Evolutionary conservation across 805 yeast genomes (phyloP), one percentile per base, ranked within the genome.

Genomic region (Ogataea corticis): DNA sequence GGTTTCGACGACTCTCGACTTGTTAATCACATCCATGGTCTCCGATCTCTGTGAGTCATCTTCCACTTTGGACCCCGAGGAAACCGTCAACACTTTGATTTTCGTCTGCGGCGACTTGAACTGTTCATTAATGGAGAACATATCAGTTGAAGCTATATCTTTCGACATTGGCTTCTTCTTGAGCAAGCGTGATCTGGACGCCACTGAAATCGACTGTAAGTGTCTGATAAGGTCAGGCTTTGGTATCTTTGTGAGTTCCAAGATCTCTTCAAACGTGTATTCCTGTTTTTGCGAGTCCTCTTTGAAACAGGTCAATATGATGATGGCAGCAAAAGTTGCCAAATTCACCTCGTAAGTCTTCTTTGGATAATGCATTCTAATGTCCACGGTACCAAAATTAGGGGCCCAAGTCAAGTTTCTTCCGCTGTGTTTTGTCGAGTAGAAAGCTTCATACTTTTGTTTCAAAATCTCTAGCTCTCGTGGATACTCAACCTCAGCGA

Each of bases 191-290:
- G 89, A 81, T 52, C 84, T 76, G 3, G 96, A 89, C 0, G 95
- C 92, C 35, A 90, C 86, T 0, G 96, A 82, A 25, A 94, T 77
- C 1, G 97, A 87, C 59, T 84, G 87, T 44, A 94, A 67, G 48
- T 89, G 92, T 46, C 96, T 75, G 15, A 76, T 73, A 31, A 92
- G 70, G 54, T 92, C 98, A 2, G 68, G 65, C 27, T 75, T 78
- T 0, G 96, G 94, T 2, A 94, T 85, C 7, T 75, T 72, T 0
- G 97, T 90, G 28, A 75, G 64, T 28, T 77, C 79, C 31, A 65
- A 67, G 19, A 94, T 85, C 55, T 87, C 85, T 12, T 68, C 75
- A 49, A 77, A 78, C 0, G 87, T 76, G 35, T 85, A 73, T 38
- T 68, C 67, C 36, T 72, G 54, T 18, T 61, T 63, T 53, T 66